phyloP scores from a whole-genome alignment of 2,329 filamentous ascomycete species.

The Rutstroemia sp. region DNA sequence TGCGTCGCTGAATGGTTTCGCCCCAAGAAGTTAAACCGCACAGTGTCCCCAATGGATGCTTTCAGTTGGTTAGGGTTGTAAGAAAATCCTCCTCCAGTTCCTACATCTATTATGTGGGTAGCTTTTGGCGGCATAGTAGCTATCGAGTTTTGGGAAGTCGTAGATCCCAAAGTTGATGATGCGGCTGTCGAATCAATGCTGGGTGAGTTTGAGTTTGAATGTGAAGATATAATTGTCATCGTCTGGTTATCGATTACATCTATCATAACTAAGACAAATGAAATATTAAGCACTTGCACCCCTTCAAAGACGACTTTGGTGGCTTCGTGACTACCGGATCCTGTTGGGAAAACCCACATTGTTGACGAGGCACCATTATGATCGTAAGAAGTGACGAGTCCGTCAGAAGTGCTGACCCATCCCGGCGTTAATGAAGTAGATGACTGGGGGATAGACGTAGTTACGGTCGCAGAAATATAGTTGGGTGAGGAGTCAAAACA shows the following conservation, averaged over 20 bases:
- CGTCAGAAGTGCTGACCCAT: neutral
- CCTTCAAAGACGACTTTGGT: neutral
- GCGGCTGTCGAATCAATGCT: neutral
- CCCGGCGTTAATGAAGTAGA: neutral
- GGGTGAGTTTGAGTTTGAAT: neutral
- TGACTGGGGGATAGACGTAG: neutral
- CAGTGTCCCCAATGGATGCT: constrained; percentile 56
- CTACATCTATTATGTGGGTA: neutral
- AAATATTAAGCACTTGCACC: neutral
- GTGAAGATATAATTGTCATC: neutral
- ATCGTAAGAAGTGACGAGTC: neutral
- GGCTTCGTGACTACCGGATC: neutral
- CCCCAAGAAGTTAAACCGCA: constrained; percentile 62
- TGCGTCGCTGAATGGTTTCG: constrained; percentile 68
- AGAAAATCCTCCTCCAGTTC: neutral
- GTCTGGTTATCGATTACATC: neutral
- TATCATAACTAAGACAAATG: neutral
- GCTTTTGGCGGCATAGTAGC: neutral
- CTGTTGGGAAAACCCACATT: neutral
- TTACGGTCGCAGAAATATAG: neutral
- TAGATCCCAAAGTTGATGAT: neutral
- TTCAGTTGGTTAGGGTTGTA: constrained; percentile 47
- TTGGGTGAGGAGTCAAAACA: neutral
- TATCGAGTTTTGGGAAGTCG: neutral
- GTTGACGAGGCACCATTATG: neutral